These are phyloP conservation scores for Corniculantispora saksenae DNA, from an alignment of 2,329 filamentous ascomycete species.

Conservation along the genomic window DNA sequence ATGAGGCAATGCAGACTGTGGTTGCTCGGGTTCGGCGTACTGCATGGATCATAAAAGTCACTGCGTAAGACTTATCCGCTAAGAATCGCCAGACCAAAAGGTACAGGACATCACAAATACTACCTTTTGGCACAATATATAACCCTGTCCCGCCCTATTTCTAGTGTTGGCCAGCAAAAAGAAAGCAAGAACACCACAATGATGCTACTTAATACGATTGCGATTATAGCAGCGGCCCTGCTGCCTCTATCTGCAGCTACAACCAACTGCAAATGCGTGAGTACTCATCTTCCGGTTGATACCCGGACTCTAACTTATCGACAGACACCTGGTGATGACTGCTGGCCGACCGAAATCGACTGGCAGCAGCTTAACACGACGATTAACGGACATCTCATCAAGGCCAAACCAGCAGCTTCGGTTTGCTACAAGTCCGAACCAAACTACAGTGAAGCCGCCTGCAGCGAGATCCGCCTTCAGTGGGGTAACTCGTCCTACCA, in stretches of 20 bases:
- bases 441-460: conserved; percentile 42
- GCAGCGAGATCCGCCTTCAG: conserved; percentile 33
- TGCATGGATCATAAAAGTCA: not conserved
- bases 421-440: conserved; percentile 47
- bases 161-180: no score
- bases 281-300: not conserved
- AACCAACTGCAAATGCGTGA: not conserved
- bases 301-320: not conserved
- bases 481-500: conserved; percentile 27
- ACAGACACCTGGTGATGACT: conserved; percentile 33
- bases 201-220: not conserved
- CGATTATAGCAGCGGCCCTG: not conserved
- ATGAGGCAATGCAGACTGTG: not conserved
- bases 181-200: not conserved
- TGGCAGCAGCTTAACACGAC: conserved; percentile 52
- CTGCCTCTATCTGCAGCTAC: not conserved
- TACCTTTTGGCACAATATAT: not conserved
- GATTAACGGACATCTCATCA: conserved; percentile 48
- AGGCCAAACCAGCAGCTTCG: conserved; percentile 48
- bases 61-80: not conserved
- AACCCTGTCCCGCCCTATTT: not conserved
- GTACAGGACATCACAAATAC: not conserved
- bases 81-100: not conserved
- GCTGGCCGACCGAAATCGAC: conserved; percentile 45
- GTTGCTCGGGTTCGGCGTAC: not conserved